Percentiles rank a stretch among this genome's conserved stretches.
These are phyloP conservation scores for Talaromyces wortmannii DNA, from an alignment of 495 filamentous ascomycete species.

Conservation along the genomic window DNA sequence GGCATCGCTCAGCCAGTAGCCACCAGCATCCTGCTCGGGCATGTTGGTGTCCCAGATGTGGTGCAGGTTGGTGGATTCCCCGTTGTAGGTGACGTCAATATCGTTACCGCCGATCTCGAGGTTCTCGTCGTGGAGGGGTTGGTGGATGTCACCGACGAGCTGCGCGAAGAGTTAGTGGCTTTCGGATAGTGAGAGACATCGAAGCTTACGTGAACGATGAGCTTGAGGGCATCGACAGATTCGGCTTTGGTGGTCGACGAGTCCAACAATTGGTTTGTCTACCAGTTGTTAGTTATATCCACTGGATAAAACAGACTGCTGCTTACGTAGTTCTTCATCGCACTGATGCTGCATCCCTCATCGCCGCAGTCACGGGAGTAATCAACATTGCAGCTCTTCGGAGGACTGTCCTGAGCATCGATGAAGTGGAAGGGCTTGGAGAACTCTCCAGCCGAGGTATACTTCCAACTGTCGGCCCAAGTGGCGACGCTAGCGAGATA, in stretches of 20 bases:
- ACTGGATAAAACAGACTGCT: slow-evolving; percentile 1
- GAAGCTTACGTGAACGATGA: slow-evolving; percentile 47
- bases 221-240: slow-evolving; percentile 31
- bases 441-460: slow-evolving; percentile 45
- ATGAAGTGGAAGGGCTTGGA: slow-evolving; percentile 52
- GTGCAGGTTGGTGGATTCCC: slow-evolving; percentile 52
- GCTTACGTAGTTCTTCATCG: slow-evolving; percentile 54
- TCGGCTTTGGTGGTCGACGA: slow-evolving; percentile 14
- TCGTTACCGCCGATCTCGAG: slow-evolving; percentile 52
- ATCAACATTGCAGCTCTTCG: slow-evolving; percentile 47
- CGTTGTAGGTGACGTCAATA: slow-evolving; percentile 49
- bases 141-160: slow-evolving; percentile 56
- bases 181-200: neutral
- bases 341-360: slow-evolving; percentile 52
- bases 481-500: slow-evolving; percentile 54
- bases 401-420: slow-evolving; percentile 58
- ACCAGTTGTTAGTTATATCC: neutral
- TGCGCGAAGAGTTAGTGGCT: slow-evolving; percentile 7
- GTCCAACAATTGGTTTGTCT: slow-evolving; percentile 25
- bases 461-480: slow-evolving; percentile 56
- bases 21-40: slow-evolving; percentile 46
- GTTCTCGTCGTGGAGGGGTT: slow-evolving; percentile 57
- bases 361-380: slow-evolving; percentile 50
- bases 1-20: slow-evolving; percentile 21
- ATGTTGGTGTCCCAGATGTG: slow-evolving; percentile 60